phyloP scores from a whole-genome alignment of 345 rosid genomes.

The Tarenaya hassleriana region DNA sequence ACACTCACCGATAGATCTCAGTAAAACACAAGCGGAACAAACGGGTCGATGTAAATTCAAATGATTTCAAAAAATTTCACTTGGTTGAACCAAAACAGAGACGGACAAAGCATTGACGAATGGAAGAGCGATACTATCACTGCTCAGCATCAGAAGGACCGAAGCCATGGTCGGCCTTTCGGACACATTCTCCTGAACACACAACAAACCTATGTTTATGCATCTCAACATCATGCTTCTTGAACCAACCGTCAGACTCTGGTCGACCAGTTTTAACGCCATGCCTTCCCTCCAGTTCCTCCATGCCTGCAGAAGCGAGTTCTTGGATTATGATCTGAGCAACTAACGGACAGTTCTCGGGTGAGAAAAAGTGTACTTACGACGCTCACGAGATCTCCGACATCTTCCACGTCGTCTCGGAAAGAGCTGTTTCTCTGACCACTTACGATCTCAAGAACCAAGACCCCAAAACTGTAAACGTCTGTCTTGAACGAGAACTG shows the following conservation, averaged over 20 bases:
- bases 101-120: no score
- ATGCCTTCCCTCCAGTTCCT: not conserved
- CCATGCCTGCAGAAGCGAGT: not conserved
- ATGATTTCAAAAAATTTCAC: slow-evolving; percentile 4
- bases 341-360: not conserved
- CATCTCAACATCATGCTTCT: not conserved
- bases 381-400: slow-evolving; percentile 18
- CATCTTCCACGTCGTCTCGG: not conserved
- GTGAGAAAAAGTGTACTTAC: slow-evolving; percentile 23
- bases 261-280: slow-evolving; percentile 1
- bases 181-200: not conserved
- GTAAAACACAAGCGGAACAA: slow-evolving; percentile 1
- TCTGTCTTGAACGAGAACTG: slow-evolving; percentile 35
- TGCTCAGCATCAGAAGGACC: no score
- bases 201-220: not conserved
- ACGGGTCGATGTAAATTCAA: slow-evolving; percentile 11
- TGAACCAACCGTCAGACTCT: not conserved
- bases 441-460: slow-evolving; percentile 27
- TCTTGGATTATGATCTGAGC: not conserved
- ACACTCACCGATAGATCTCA: slow-evolving; percentile 13
- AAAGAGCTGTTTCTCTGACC: slow-evolving; percentile 19
- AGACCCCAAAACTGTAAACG: slow-evolving; percentile 35
- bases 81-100: not conserved
- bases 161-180: slow-evolving; percentile 3
- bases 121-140: no score